Evolutionary conservation across 768 basidiomycete species (phyloP).

Genomic region (Pisolithus orientalis): DNA sequence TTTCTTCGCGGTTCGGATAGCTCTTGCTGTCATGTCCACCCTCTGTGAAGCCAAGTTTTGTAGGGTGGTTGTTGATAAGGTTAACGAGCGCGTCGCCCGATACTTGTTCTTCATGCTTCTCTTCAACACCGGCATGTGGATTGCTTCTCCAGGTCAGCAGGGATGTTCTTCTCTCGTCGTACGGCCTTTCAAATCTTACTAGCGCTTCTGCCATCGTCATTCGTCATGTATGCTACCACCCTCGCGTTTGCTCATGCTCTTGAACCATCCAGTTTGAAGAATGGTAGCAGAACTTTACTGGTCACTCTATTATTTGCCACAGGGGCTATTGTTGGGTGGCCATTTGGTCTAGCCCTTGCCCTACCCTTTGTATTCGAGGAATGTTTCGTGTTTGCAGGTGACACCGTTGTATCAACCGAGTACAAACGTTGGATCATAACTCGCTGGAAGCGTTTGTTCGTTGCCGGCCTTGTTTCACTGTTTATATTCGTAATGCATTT

Average conservation of each 20-base stretch:
- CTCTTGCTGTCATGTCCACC: conserved; percentile 66
- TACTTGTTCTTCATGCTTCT: conserved; percentile 86
- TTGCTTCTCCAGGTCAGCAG: conserved; percentile 68
- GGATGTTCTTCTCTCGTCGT: neutral
- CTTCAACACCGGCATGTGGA: conserved; percentile 94
- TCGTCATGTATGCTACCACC: conserved; percentile 85
- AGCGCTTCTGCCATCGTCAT: conserved; percentile 95
- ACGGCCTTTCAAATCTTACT: conserved; percentile 5
- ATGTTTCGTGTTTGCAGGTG: conserved; percentile 69
- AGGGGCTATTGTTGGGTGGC: conserved; percentile 93
- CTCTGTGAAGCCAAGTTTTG: conserved; percentile 80
- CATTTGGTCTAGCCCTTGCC: conserved; percentile 83
- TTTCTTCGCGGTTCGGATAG: conserved; percentile 86
- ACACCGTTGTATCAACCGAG: conserved; percentile 45
- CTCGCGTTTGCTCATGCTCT: conserved; percentile 71
- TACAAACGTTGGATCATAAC: conserved; percentile 49
- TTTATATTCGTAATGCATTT: conserved; percentile 52
- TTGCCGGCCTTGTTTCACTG: conserved; percentile 47
- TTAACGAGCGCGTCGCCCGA: conserved; percentile 89
- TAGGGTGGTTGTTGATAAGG: conserved; percentile 67
- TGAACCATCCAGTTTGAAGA: conserved; percentile 46
- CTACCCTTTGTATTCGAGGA: conserved; percentile 91
- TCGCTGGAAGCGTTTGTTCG: conserved; percentile 54
- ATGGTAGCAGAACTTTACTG: conserved; percentile 51
- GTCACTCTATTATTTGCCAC: conserved; percentile 69